Conservation (phyloP, 1,284 basidiomycete species). For the Fomitiporia mediterranea region DNA sequence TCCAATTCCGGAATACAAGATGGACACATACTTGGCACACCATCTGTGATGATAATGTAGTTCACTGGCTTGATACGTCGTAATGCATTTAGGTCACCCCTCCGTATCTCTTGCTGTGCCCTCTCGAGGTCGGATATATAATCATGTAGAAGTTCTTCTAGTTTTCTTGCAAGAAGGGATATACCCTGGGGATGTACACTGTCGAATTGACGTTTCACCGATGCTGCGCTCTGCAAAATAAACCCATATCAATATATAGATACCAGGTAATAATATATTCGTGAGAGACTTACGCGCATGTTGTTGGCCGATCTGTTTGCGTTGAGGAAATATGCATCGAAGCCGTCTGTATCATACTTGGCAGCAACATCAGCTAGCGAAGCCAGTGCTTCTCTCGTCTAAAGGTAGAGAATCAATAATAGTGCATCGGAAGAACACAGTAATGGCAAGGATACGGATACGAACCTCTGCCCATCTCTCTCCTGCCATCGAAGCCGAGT, state of each 20-base stretch:
- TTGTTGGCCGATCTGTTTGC: conserved; percentile 28
- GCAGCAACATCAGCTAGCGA: conserved; percentile 39
- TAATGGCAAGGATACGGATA: no score
- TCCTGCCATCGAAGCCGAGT: conserved; percentile 52
- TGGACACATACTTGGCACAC: conserved; percentile 43
- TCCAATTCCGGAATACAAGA: neutral
- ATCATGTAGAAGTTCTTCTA: conserved; percentile 41
- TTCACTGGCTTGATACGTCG: conserved; percentile 50
- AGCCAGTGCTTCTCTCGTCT: conserved; percentile 42
- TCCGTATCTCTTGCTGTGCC: conserved; percentile 30
- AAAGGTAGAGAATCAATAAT: conserved; percentile 14
- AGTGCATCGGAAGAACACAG: no score
- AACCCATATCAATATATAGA: neutral
- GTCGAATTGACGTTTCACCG: conserved; percentile 39
- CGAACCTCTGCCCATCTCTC: conserved; percentile 44
- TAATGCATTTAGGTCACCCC: conserved; percentile 29
- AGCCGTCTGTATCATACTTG: conserved; percentile 44
- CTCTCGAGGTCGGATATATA: conserved; percentile 44
- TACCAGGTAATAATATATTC: neutral
- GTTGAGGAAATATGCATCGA: conserved; percentile 50
- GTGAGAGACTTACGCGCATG: conserved; percentile 32
- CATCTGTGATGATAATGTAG: conserved; percentile 60
- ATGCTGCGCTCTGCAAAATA: conserved; percentile 27
- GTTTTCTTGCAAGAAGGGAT: conserved; percentile 46
- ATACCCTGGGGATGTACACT: conserved; percentile 38